Evolutionary conservation across 2,329 filamentous ascomycete genomes (phyloP).

Genomic region (Aspergillus aculeatus): DNA sequence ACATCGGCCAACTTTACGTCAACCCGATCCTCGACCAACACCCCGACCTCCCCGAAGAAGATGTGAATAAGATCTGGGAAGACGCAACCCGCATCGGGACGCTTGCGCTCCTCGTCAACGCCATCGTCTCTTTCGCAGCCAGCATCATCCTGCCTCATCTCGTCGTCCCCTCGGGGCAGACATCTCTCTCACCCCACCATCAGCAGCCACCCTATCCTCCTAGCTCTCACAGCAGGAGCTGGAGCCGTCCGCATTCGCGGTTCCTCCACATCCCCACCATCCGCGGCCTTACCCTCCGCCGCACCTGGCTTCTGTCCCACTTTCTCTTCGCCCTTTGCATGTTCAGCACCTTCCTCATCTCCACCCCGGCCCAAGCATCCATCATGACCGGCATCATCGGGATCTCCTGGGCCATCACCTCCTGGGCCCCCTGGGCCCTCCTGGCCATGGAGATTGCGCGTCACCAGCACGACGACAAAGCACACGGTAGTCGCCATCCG

Average conservation of each 20-base stretch:
- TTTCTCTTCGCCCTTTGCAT: slow-evolving; percentile 74
- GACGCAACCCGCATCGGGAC: slow-evolving; percentile 81
- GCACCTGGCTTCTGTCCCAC: slow-evolving; percentile 78
- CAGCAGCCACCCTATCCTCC: background rate
- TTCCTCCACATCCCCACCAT: slow-evolving; percentile 1
- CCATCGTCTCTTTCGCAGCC: slow-evolving; percentile 74
- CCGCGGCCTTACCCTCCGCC: slow-evolving; percentile 62
- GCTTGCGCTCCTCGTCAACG: slow-evolving; percentile 82
- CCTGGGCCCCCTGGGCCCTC: slow-evolving; percentile 90
- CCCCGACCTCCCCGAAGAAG: slow-evolving; percentile 69
- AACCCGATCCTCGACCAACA: slow-evolving; percentile 74
- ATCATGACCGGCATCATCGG: slow-evolving; percentile 75
- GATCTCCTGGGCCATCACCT: slow-evolving; percentile 82
- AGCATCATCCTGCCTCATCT: slow-evolving; percentile 84
- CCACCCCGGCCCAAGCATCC: slow-evolving; percentile 66
- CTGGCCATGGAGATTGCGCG: slow-evolving; percentile 68
- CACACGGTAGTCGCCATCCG: background rate
- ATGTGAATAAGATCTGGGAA: slow-evolving; percentile 78
- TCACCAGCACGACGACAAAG: background rate
- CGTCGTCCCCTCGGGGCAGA: slow-evolving; percentile 71
- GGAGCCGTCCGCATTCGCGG: background rate
- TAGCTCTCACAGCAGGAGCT: background rate
- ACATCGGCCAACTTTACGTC: slow-evolving; percentile 86
- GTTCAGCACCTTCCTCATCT: slow-evolving; percentile 74
- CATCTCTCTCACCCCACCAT: background rate